Evolutionary conservation across 2,329 filamentous ascomycete species (phyloP).

Genomic region (Sporothrix euskadiensis): DNA sequence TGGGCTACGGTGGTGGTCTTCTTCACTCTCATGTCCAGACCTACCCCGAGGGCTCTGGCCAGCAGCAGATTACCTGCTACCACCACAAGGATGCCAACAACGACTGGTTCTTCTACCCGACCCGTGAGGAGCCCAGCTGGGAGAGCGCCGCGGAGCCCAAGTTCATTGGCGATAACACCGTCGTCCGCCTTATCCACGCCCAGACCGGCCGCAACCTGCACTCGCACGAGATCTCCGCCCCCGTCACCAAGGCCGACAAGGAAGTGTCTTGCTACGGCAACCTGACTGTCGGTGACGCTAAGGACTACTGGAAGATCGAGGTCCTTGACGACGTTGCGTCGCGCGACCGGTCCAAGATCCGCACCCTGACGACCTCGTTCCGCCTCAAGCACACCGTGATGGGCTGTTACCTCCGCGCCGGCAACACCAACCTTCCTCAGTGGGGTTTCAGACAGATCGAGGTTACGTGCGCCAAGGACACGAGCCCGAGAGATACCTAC

Average conservation of each 20-base stretch:
- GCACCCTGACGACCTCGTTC: constrained; percentile 92
- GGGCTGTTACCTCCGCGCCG: constrained; percentile 91
- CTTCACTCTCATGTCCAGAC: constrained; percentile 96
- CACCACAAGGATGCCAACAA: constrained; percentile 99
- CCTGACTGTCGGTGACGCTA: constrained; percentile 89
- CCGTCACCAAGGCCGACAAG: constrained; percentile 82
- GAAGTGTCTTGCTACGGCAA: constrained; percentile 98
- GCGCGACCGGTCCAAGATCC: constrained; percentile 77
- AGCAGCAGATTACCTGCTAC: constrained; percentile 98
- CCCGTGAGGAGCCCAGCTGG: constrained; percentile 73
- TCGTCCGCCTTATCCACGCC: constrained; percentile 85
- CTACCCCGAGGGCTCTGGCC: constrained; percentile 86
- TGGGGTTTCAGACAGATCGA: constrained; percentile 99
- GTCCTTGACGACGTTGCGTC: constrained; percentile 88
- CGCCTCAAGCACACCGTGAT: constrained; percentile 78
- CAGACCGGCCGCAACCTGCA: constrained; percentile 97
- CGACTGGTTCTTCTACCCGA: constrained; percentile 99
- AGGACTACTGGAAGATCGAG: constrained; percentile 96
- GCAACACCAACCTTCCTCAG: constrained; percentile 93
- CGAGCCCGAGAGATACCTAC: constrained; percentile 88
- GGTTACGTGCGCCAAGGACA: constrained; percentile 89
- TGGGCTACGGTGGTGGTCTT: constrained; percentile 96
- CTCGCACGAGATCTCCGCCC: constrained; percentile 86
- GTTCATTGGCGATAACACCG: constrained; percentile 74
- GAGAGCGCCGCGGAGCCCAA: constrained; percentile 69